Conservation (phyloP, 371 early-diverging fungal species). For the Polyrhizophydium stewartii region DNA sequence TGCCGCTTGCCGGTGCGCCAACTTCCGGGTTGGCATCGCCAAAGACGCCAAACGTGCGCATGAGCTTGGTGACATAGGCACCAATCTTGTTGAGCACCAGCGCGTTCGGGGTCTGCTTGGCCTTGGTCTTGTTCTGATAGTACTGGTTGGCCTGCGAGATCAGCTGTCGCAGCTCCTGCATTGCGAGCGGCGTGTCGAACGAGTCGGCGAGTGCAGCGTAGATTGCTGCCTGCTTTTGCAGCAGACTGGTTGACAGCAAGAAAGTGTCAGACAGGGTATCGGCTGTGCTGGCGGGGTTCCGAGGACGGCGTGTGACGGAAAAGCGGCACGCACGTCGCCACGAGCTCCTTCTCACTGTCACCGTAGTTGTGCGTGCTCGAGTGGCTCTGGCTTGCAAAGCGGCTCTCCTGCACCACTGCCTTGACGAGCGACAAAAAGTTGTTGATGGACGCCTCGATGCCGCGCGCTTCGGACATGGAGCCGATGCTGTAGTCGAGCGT, state of each 20-base stretch:
- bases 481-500: slow-evolving; percentile 86
- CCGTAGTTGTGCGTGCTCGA: slow-evolving; percentile 68
- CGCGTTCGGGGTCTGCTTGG: slow-evolving; percentile 48
- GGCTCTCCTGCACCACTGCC: slow-evolving; percentile 65
- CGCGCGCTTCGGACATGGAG: slow-evolving; percentile 81
- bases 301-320: too few species aligned
- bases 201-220: slow-evolving; percentile 92
- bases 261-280: too few species aligned
- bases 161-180: slow-evolving; percentile 76
- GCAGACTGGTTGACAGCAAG: neutral
- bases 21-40: slow-evolving; percentile 46
- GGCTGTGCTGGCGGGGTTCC: too few species aligned
- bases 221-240: slow-evolving; percentile 51
- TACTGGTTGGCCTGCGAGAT: slow-evolving; percentile 83
- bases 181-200: slow-evolving; percentile 85
- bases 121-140: slow-evolving; percentile 32
- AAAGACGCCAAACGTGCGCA: slow-evolving; percentile 65
- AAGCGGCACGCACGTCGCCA: slow-evolving; percentile 32
- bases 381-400: slow-evolving; percentile 40
- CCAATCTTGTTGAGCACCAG: slow-evolving; percentile 71
- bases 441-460: slow-evolving; percentile 70
- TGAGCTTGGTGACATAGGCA: slow-evolving; percentile 73
- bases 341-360: slow-evolving; percentile 61
- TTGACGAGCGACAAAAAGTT: slow-evolving; percentile 85
- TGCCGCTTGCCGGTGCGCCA: slow-evolving; percentile 11